phyloP scores from a whole-genome alignment of 768 basidiomycete species.

The Clavulina sp. region DNA sequence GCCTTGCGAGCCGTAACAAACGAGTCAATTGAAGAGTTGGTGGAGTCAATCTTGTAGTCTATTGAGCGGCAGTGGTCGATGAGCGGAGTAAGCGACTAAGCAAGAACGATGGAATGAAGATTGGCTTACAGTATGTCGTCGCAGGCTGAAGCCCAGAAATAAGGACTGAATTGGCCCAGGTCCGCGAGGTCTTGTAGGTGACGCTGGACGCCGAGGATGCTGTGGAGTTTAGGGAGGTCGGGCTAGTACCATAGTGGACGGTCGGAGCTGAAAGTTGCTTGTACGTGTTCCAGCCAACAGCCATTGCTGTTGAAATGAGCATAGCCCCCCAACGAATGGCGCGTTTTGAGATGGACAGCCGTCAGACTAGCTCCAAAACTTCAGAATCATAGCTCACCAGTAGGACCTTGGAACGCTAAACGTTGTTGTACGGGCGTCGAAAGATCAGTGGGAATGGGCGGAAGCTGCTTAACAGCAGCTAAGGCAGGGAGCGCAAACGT shows the following conservation, averaged over 20 bases:
- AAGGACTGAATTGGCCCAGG: background rate
- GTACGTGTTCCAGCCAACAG: background rate
- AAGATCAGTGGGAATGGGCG: background rate
- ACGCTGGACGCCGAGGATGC: background rate
- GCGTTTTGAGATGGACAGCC: background rate
- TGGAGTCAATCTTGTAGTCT: background rate
- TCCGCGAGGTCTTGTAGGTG: background rate
- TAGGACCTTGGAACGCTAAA: background rate
- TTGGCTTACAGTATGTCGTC: background rate
- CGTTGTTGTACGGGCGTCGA: background rate
- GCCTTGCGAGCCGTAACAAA: background rate
- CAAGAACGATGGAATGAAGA: background rate
- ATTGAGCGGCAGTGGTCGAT: background rate
- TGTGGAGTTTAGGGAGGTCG: background rate
- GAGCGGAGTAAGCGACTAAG: background rate
- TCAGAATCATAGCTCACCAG: background rate
- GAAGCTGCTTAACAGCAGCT: no score
- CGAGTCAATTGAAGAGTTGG: background rate
- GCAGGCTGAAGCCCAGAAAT: background rate
- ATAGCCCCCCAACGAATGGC: no score
- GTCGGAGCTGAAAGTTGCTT: background rate
- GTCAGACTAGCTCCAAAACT: background rate
- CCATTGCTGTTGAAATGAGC: no score
- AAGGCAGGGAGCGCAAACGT: no score
- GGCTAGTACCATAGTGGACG: background rate